Conservation (phyloP, 257 asterid genomes). For the Ligustrum vulgare region DNA sequence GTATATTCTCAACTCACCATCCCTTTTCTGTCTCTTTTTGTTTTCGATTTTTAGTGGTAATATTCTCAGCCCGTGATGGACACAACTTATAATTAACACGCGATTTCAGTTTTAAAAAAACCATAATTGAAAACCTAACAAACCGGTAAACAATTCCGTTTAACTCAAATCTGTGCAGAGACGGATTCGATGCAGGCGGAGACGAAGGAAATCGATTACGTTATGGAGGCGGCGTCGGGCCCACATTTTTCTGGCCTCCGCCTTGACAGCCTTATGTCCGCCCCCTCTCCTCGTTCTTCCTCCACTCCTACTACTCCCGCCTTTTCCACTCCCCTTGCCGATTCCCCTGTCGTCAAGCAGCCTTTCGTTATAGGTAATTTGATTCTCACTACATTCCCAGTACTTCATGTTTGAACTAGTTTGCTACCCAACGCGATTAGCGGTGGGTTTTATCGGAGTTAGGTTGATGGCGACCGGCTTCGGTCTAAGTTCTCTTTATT, state of each 20-base stretch:
- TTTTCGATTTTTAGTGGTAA: too few relatives aligned
- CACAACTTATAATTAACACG: neutral
- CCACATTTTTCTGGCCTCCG: conserved; percentile 96
- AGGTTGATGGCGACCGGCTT: neutral
- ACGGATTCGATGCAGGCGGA: conserved; percentile 51
- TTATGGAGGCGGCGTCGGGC: conserved; percentile 91
- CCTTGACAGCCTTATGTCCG: conserved; percentile 52
- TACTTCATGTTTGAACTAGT: neutral
- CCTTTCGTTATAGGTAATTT: conserved; percentile 90
- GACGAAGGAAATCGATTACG: conserved; percentile 71
- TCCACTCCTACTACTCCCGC: conserved; percentile 35
- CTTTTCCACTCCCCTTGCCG: conserved; percentile 35
- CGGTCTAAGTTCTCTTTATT: neutral
- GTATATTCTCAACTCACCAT: too few relatives aligned
- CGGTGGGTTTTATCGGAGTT: neutral
- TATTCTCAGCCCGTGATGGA: too few relatives aligned
- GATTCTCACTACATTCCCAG: neutral
- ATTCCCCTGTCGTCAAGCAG: conserved; percentile 56
- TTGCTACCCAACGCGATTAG: neutral
- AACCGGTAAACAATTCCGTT: neutral
- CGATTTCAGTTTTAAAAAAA: neutral
- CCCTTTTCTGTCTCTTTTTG: too few relatives aligned
- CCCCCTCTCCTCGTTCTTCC: conserved; percentile 54
- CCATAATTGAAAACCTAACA: neutral
- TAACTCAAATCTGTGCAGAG: neutral